phyloP scores from a whole-genome alignment of 345 rosid genomes.

The Orychophragmus violaceus region DNA sequence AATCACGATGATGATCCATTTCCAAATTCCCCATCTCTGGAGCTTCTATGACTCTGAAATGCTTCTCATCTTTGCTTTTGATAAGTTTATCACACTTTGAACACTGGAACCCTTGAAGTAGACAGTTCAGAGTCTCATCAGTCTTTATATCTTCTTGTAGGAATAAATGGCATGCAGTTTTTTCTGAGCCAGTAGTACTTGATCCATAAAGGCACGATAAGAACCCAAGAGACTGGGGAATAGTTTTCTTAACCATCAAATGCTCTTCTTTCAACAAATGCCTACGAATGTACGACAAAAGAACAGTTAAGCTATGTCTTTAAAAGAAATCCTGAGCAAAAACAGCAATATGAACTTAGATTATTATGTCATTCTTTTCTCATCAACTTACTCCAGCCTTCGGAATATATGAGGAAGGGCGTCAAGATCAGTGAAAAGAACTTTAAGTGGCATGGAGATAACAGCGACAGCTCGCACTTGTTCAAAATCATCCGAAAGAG shows the following conservation, averaged over 20 bases:
- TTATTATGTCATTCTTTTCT: not conserved
- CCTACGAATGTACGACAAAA: constrained; percentile 40
- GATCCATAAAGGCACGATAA: constrained; percentile 73
- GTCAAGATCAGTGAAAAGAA: constrained; percentile 53
- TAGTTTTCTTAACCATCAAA: constrained; percentile 51
- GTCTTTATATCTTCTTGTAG: constrained; percentile 37
- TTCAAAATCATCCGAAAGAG: constrained; percentile 67
- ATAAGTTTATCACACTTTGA: constrained; percentile 62
- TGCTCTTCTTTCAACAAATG: constrained; percentile 47
- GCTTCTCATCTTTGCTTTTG: constrained; percentile 26
- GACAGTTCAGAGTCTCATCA: constrained; percentile 37
- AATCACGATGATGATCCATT: constrained; percentile 34
- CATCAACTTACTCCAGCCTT: constrained; percentile 70
- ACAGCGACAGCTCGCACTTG: constrained; percentile 73
- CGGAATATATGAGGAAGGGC: constrained; percentile 43
- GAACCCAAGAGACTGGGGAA: constrained; percentile 71
- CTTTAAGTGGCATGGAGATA: constrained; percentile 61
- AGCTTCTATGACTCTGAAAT: constrained; percentile 31
- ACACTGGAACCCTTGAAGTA: constrained; percentile 73
- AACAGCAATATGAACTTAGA: constrained; percentile 1
- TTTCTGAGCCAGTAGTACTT: constrained; percentile 34
- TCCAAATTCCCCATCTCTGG: constrained; percentile 32
- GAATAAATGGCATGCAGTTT: constrained; percentile 51
- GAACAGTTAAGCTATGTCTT: constrained; percentile 10
- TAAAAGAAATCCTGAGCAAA: not conserved